phyloP scores from a whole-genome alignment of 352 stramenopile species.

The Globisporangium radiosum region DNA sequence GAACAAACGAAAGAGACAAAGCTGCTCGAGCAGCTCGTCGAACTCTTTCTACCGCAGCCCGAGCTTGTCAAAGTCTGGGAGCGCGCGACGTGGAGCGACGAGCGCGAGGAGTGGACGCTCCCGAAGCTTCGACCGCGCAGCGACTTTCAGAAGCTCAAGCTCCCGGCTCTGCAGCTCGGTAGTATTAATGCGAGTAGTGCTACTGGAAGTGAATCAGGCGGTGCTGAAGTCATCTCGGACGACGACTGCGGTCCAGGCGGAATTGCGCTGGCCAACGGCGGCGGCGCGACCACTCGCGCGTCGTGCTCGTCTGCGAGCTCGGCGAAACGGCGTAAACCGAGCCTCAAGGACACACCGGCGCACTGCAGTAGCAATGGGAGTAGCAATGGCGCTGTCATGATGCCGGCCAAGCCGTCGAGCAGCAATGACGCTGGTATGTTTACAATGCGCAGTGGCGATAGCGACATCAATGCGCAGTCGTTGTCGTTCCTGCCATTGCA shows the following conservation, averaged over 20 bases:
- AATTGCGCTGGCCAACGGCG: constrained; percentile 10
- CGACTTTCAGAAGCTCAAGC: constrained; percentile 77
- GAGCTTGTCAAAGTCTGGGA: constrained; percentile 88
- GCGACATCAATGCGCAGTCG: background rate
- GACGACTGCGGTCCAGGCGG: constrained; percentile 19
- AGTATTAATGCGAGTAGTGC: background rate
- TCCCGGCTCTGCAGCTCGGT: constrained; percentile 37
- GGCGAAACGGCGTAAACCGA: constrained; percentile 25
- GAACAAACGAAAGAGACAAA: constrained; percentile 87
- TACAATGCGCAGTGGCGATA: constrained; percentile 4
- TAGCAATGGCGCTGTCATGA: background rate
- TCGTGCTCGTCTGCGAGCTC: constrained; percentile 25
- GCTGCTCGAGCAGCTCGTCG: constrained; percentile 82
- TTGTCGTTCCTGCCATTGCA: constrained; percentile 4
- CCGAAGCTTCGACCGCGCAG: constrained; percentile 71
- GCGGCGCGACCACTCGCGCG: constrained; percentile 21
- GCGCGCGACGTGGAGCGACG: constrained; percentile 75
- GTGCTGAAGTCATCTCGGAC: constrained; percentile 53
- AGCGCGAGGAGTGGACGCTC: constrained; percentile 70
- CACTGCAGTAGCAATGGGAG: background rate
- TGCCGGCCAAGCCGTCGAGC: constrained; percentile 13
- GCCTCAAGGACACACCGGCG: background rate
- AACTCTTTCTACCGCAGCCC: constrained; percentile 78
- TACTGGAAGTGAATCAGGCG: constrained; percentile 33
- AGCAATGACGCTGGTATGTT: constrained; percentile 18